Conservation (phyloP, 768 basidiomycete genomes). For the Baorangia bicolor region DNA sequence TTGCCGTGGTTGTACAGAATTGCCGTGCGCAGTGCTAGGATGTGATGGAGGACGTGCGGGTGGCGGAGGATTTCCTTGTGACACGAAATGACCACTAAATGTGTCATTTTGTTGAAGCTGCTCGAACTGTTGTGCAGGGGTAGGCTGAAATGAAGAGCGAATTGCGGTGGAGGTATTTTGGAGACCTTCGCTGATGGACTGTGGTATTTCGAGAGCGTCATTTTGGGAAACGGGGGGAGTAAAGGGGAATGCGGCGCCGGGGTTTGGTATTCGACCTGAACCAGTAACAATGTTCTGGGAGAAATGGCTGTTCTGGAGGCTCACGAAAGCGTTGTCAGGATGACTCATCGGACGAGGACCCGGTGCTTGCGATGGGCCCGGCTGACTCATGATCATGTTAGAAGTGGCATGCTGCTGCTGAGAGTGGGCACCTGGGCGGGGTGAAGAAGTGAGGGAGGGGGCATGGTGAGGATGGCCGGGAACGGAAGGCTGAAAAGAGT, state of each 20-base stretch:
- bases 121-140: slow-evolving; percentile 64
- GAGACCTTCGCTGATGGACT: slow-evolving; percentile 40
- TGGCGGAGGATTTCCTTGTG: slow-evolving; percentile 39
- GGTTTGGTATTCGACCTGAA: slow-evolving; percentile 35
- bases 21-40: slow-evolving; percentile 32
- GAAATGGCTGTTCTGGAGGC: slow-evolving; percentile 39
- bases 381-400: slow-evolving; percentile 32
- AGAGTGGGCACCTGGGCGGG: slow-evolving; percentile 28
- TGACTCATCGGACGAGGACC: slow-evolving; percentile 42
- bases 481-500: slow-evolving; percentile 27
- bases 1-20: slow-evolving; percentile 33
- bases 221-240: slow-evolving; percentile 50
- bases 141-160: slow-evolving; percentile 48
- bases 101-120: slow-evolving; percentile 47
- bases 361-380: slow-evolving; percentile 30
- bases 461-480: slow-evolving; percentile 31
- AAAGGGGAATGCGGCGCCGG: slow-evolving; percentile 41
- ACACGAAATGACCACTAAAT: slow-evolving; percentile 35
- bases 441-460: slow-evolving; percentile 31
- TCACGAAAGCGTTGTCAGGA: slow-evolving; percentile 46
- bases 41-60: slow-evolving; percentile 47
- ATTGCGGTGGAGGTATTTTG: slow-evolving; percentile 37
- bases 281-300: slow-evolving; percentile 31
- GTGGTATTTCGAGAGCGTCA: slow-evolving; percentile 45
- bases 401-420: slow-evolving; percentile 29